Percentiles rank a stretch among this genome's conserved stretches.
phyloP scores from a whole-genome alignment of 2,329 filamentous ascomycete species.

The Anthostomella pinea region DNA sequence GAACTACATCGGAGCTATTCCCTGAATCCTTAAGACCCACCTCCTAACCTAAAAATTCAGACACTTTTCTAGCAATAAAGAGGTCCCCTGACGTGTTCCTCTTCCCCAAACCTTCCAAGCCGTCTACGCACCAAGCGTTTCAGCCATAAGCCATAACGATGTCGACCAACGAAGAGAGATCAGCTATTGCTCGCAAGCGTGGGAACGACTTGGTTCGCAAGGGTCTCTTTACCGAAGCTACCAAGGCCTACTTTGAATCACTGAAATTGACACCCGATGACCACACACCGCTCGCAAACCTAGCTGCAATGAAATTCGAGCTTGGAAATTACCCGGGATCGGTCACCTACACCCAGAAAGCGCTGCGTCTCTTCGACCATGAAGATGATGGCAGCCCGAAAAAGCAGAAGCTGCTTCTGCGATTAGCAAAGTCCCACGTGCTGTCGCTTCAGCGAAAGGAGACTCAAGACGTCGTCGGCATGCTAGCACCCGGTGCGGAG shows the following conservation, averaged over 20 bases:
- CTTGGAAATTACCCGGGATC: slow-evolving; percentile 17
- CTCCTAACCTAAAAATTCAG: too few relatives aligned
- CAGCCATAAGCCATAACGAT: too few relatives aligned
- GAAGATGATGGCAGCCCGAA: slow-evolving; percentile 5
- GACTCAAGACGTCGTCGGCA: background rate
- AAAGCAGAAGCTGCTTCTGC: slow-evolving; percentile 11
- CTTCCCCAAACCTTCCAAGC: too few relatives aligned
- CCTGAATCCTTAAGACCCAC: too few relatives aligned
- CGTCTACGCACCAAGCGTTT: too few relatives aligned
- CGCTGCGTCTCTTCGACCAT: slow-evolving; percentile 7
- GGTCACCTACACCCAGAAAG: slow-evolving; percentile 9
- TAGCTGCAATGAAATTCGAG: slow-evolving; percentile 22
- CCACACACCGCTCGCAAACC: slow-evolving; percentile 10
- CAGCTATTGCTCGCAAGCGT: background rate
- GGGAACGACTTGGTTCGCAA: background rate
- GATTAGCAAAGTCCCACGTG: slow-evolving; percentile 20
- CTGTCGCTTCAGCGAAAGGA: slow-evolving; percentile 8
- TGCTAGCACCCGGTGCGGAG: background rate
- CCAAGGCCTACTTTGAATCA: slow-evolving; percentile 1
- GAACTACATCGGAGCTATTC: too few relatives aligned
- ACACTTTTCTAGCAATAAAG: too few relatives aligned
- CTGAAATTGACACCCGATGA: slow-evolving; percentile 1
- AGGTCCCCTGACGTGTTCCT: too few relatives aligned
- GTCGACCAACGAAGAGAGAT: background rate
- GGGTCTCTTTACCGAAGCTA: slow-evolving; percentile 1